phyloP scores from a whole-genome alignment of 148 eudicot species.

The Silene latifolia region DNA sequence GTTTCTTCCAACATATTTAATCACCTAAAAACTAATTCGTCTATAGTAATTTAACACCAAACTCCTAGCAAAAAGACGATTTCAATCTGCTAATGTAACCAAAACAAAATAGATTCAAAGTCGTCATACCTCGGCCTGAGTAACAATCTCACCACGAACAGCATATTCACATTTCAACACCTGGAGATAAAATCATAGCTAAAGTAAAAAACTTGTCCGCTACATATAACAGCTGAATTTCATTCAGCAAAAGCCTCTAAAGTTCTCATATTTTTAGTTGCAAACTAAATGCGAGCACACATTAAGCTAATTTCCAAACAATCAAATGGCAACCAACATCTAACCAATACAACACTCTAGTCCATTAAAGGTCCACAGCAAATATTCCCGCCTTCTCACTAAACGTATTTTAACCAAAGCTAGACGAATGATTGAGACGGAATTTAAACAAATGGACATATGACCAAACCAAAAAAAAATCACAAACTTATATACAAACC shows the following conservation, averaged over 20 bases:
- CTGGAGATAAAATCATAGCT: constrained; percentile 26
- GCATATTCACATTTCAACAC: constrained; percentile 84
- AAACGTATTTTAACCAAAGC: too few relatives aligned
- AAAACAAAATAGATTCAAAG: not conserved
- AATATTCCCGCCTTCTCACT: too few relatives aligned
- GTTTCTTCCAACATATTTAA: too few relatives aligned
- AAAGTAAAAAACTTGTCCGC: not conserved
- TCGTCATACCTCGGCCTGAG: constrained; percentile 55
- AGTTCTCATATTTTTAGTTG: too few relatives aligned
- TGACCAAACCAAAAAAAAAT: not conserved
- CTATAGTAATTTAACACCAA: not conserved
- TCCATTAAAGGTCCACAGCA: too few relatives aligned
- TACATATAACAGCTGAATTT: not conserved
- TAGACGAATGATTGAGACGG: too few relatives aligned
- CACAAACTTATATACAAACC: not conserved
- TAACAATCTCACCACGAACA: constrained; percentile 88
- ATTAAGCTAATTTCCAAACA: too few relatives aligned
- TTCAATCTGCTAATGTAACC: not conserved
- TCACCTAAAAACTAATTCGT: not conserved
- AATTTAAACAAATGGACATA: not conserved
- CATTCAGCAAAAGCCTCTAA: too few relatives aligned
- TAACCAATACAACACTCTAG: too few relatives aligned
- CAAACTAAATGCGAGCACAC: too few relatives aligned
- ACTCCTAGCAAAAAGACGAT: not conserved
- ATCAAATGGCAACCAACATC: too few relatives aligned